Evolutionary conservation across 805 yeast genomes (phyloP), one percentile per base, ranked within the genome.

Genomic region (Schizosaccharomyces lindneri): DNA sequence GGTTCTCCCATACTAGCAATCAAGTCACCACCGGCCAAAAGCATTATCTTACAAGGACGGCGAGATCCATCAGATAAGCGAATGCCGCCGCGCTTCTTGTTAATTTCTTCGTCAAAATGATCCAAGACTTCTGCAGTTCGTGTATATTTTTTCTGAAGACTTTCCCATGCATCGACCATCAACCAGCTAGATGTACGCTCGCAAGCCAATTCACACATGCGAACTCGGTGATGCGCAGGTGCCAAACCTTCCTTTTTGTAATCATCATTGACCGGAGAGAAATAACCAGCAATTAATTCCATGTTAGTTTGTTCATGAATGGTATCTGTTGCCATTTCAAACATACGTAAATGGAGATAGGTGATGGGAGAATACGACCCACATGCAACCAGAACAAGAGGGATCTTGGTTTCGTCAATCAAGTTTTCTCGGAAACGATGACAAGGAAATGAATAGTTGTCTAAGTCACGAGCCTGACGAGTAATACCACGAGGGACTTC

Each of bases 1-100:
- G 98, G 97, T 72, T 93, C 98, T n/a, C 98, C 98, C 97, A 93
- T 93, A 55, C 94, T 83, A 71, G 93, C 98, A 62, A 93, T 93
- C 66, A 93, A 78, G 72, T 93, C 98, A 55, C 98, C 98, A 61
- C 98, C 98, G 0, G 98, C 98, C 51, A 93, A 75, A 62, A 93
- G 77, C 97, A 93, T 90, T 68, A 93, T 84, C 70, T 90, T 90
- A 62, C 85, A 95, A 29, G 95, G 96, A 62, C 87, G 77, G 9
- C 75, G 71, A 64, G 70, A 71, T 55, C 77, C 77, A 21, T 68
- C 60, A 27, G 68, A 59, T 32, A 80, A 79, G 62, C 73, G 76
- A 17, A 93, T 81, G 17, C 98, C 98, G 24, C 94, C 89, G 63
- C 95, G 75, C 69, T 85, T 86, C 64, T 88, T 81, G 70, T 93